Conservation (phyloP, 108 stramenopile species). For the Nitzschia sp. region DNA sequence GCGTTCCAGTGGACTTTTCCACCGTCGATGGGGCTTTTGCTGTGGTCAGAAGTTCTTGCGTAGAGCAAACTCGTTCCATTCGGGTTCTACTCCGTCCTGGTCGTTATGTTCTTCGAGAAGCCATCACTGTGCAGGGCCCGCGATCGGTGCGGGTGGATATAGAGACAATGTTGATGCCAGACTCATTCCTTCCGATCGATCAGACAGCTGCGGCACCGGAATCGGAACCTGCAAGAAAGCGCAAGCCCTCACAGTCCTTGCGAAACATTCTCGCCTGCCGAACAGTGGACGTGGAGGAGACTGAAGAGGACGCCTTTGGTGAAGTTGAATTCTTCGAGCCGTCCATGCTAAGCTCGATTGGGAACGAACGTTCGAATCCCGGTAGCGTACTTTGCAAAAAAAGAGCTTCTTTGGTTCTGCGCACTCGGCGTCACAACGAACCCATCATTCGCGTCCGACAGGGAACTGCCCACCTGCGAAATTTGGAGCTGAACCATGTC, state of each 20-base stretch:
- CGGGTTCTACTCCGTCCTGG: slow-evolving; percentile 65
- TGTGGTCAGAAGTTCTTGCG: background rate
- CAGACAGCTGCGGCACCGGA: background rate
- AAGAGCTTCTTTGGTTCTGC: slow-evolving; percentile 53
- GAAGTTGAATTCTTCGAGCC: background rate
- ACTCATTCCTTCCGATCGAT: slow-evolving; percentile 6
- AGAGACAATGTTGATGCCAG: slow-evolving; percentile 52
- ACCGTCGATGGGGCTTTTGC: slow-evolving; percentile 52
- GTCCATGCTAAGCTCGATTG: background rate
- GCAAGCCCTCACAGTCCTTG: slow-evolving; percentile 8
- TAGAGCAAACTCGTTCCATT: background rate
- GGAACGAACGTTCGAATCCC: background rate
- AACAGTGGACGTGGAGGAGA: slow-evolving; percentile 30
- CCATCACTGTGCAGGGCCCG: slow-evolving; percentile 50
- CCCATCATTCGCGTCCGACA: slow-evolving; percentile 67
- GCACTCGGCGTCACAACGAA: slow-evolving; percentile 53
- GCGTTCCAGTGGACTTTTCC: slow-evolving; percentile 77
- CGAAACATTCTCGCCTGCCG: slow-evolving; percentile 29
- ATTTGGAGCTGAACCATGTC: slow-evolving; percentile 59
- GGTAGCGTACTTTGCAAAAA: slow-evolving; percentile 4
- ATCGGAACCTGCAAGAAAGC: background rate
- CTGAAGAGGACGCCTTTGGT: slow-evolving; percentile 4
- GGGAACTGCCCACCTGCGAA: slow-evolving; percentile 44
- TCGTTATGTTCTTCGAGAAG: slow-evolving; percentile 47
- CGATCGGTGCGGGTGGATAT: slow-evolving; percentile 39